Base-by-base conservation (phyloP, 352 stramenopile species). In the Sclerospora graminicola region DNA sequence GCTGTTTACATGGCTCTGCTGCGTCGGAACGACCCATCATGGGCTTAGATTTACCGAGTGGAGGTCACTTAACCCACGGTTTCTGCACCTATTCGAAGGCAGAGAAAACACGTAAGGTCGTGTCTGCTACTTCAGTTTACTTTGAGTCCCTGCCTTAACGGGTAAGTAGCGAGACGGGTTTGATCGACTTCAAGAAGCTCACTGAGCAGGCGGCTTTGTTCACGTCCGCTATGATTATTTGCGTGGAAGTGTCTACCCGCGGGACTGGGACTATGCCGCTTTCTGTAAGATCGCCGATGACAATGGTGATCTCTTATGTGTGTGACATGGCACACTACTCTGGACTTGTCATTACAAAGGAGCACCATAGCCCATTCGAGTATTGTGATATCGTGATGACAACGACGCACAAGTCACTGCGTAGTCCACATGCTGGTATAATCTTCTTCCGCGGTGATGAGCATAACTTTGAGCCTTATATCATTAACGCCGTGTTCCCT, bases 241-340 rank as follows among this genome's bases (percentile, higher is more conserved):
- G 82, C 54, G 96, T 56, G 95, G 90, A 56, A 97, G 84, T 34
- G 96, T 96, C 0, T 99, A 99, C 83, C 94, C 96, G 23, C 84
- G 95, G 47, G 95, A 99, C 63, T 99, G 95, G 94, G 96, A 99
- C 75, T 99, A 99, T 63, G 80, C 74, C 21, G 63, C 79, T 29
- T 98, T 99, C 83, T 85, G 94, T 39, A 81, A 97, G 69, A 99
- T 99, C 65, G 95, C 95, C 11, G 94, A 99, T 67, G 92, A 92
- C 51, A 98, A 99, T 54, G 95, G 95, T 34, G 71, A 92, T 20
- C 70, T 98, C 47, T 69, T 99, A n/a, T 18, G 97, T 99, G 82
- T 98, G 95, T 61, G 96, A 99, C 68, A 99, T 99, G 96, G 96
- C 96, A 5, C 96, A 99, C 72, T 99, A 98, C 73, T 97, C 79